These are phyloP conservation scores for Leptographium lundbergii DNA, from an alignment of 2,329 filamentous ascomycete species.

Conservation along the genomic window DNA sequence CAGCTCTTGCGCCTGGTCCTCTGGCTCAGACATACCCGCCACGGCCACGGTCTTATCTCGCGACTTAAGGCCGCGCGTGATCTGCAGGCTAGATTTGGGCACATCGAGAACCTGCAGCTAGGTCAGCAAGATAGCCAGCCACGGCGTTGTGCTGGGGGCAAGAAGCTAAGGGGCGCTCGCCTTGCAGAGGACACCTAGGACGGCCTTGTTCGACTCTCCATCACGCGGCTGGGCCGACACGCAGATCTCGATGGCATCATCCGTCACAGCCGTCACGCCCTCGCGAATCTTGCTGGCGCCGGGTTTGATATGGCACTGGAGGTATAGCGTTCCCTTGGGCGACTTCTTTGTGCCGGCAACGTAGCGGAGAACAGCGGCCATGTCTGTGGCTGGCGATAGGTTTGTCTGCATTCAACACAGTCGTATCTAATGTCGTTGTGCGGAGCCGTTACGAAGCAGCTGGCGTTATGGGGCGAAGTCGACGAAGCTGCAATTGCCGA, in stretches of 20 bases:
- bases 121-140: background rate
- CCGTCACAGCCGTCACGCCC: conserved; percentile 43
- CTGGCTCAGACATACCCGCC: conserved; percentile 14
- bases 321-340: conserved; percentile 33
- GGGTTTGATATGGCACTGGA: conserved; percentile 56
- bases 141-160: background rate
- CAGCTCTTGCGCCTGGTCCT: conserved; percentile 1
- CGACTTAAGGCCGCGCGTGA: conserved; percentile 51
- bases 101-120: conserved; percentile 37
- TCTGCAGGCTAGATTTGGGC: conserved; percentile 49
- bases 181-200: conserved; percentile 48
- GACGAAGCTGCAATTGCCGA: background rate
- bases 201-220: conserved; percentile 57
- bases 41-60: conserved; percentile 48
- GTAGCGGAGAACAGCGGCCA: conserved; percentile 25
- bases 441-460: background rate
- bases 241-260: conserved; percentile 48
- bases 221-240: conserved; percentile 53
- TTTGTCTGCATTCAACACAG: background rate
- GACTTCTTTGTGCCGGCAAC: conserved; percentile 35
- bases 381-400: background rate
- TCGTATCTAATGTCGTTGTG: background rate
- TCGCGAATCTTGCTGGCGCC: conserved; percentile 48
- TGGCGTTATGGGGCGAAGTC: background rate
- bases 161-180: conserved; percentile 21